Conservation (phyloP, 345 rosid genomes). For the Noccaea bulbosa region DNA sequence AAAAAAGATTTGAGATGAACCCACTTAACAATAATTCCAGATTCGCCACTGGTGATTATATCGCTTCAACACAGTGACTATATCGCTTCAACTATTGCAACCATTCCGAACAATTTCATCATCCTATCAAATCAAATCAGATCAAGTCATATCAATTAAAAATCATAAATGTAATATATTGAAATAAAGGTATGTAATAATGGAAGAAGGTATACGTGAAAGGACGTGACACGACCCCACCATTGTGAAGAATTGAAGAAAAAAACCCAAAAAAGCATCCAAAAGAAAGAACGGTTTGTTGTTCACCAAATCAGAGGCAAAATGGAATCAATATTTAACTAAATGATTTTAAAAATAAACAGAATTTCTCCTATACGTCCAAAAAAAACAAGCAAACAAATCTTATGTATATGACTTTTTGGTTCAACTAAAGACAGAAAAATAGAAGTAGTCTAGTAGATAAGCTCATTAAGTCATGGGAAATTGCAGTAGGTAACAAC, state of each 20-base stretch:
- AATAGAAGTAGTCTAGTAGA: neutral
- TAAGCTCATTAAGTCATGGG: neutral
- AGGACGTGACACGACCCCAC: constrained; percentile 48
- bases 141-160: constrained; percentile 14
- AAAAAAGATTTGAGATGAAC: no score
- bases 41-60: no score
- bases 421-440: constrained; percentile 4
- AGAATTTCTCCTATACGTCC: neutral
- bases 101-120: constrained; percentile 26
- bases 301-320: constrained; percentile 45
- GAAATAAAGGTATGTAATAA: constrained; percentile 26
- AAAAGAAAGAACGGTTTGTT: constrained; percentile 50
- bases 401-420: constrained; percentile 22
- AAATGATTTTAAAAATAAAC: constrained; percentile 13
- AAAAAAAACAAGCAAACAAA: neutral
- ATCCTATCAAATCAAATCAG: constrained; percentile 36
- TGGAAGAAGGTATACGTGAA: constrained; percentile 30
- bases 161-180: constrained; percentile 10
- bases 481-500: no score
- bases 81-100: constrained; percentile 22
- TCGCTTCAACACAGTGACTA: constrained; percentile 30
- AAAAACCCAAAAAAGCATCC: constrained; percentile 40
- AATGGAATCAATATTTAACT: neutral
- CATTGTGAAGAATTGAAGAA: constrained; percentile 37
- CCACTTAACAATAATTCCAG: no score